Base-by-base conservation (phyloP, 352 stramenopile genomes). In the Phytophthora brassicae region DNA sequence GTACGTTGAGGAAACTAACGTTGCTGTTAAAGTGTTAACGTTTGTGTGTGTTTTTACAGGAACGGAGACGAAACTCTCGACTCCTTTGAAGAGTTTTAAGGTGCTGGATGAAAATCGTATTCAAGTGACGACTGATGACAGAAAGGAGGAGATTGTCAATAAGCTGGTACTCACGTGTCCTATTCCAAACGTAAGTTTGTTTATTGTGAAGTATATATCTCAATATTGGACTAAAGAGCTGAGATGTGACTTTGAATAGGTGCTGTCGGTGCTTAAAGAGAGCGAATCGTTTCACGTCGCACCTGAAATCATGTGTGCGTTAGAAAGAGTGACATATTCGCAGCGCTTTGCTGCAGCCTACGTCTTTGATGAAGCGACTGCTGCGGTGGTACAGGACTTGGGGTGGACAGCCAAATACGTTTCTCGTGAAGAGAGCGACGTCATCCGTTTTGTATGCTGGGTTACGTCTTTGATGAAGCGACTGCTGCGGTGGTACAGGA, bases 391-490 rank as follows among this genome's bases (percentile, higher is more conserved):
- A 24, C 36, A 74, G 9, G 64, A 74, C 28, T 53, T 88, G 8
- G 75, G 74, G 0, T 92, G 80, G 83, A 90, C 74, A 17, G 73
- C 73, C 57, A 88, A 84, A 60, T 92, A 89, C 56, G 66, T 90
- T 11, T 46, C 69, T 3, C 36, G 46, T 1, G 68, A 78, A 23
- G 75, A 90, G 51, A 84, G 86, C 41, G 72, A 86, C 22, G 61
- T 88, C 46, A 72, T 92, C 24, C 83, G 79, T n/a, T 92, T 86
- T 55, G 46, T 92, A 33, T 92, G 81, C 60, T 92, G 83, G 81
- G 83, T n/a, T n/a, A n/a, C n/a, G n/a, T n/a, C n/a, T n/a, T n/a
- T n/a, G n/a, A 89, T 42, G 47, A 70, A 28, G 60, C 53, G n/a
- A 68, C 81, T 20, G 60, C 66, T 12, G 13, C 59, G 12, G 31